Base-by-base conservation (phyloP, 2,329 filamentous ascomycete genomes). In the Alternaria metachromatica region DNA sequence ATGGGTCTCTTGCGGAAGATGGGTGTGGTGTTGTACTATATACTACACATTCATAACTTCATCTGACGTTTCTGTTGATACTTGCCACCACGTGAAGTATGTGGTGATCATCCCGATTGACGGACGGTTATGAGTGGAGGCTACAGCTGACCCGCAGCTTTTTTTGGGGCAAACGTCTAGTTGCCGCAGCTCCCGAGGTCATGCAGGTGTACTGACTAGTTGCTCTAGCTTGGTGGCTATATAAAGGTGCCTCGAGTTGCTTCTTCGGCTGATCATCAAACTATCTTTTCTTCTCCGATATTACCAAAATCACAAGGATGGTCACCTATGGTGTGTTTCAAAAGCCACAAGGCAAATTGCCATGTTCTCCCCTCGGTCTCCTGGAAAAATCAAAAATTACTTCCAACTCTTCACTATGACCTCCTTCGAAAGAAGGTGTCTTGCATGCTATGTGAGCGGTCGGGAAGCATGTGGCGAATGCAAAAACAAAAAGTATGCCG, bases 1-100 rank as follows among this genome's bases (percentile, higher is more conserved):
- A 45, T 45, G 43, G 37, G 37, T 18, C 8, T 0, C 37, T 41
- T 41, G 8, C 8, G 0, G 37, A 41, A 45, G 43, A 45, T 45
- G 20, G 43, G 18, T 20, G 20, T 45, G 43, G 11, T 45, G 20
- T 12, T 21, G 43, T 46, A 25, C 18, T 46, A 15, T 23, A 46
- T 13, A 25, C 13, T 46, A 25, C 44, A 46, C 44, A 46, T 25
- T 46, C 37, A 41, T 41, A 41, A 41, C 15, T 41, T 41, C 37
- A 1, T 3, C 0, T 18, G n/a, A 41, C 2, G 9, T 18, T 2
- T 41, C 26, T 18, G 3, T 41, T 9, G 0, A 18, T 3, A 18
- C 11, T 41, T 18, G 37, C n/a, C 37, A 41, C 15, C 0, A 41
- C 2, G 15, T 41, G 33, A 41, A 41, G 0, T 0, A 18, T 41